Percentiles rank a stretch among this genome's conserved stretches.
phyloP scores from a whole-genome alignment of 1,284 basidiomycete species.

The Pyrrhoderma lamaoense region DNA sequence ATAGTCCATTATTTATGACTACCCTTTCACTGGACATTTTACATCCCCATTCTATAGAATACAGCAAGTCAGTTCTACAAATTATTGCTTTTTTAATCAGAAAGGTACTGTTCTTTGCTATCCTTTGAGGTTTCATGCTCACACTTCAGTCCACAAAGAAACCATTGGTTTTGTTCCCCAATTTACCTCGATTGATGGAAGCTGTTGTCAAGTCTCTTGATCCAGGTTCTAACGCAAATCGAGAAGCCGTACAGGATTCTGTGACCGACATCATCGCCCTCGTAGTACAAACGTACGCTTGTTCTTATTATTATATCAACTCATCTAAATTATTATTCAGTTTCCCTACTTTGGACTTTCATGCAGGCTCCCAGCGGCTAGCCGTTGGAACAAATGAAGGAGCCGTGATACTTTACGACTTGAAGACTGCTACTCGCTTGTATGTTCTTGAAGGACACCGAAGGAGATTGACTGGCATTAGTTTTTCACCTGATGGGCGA shows the following conservation, averaged over 20 bases:
- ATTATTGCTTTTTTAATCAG: constrained; percentile 91
- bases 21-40: constrained; percentile 89
- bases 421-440: constrained; percentile 90
- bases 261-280: constrained; percentile 91
- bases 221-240: constrained; percentile 75
- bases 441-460: constrained; percentile 93
- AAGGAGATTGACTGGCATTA: constrained; percentile 69
- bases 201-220: constrained; percentile 96
- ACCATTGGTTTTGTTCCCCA: constrained; percentile 80
- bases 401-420: constrained; percentile 91
- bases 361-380: constrained; percentile 77
- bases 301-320: neutral
- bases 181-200: constrained; percentile 84
- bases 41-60: constrained; percentile 68
- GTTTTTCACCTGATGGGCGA: constrained; percentile 89
- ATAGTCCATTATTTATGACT: constrained; percentile 92
- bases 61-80: constrained; percentile 86
- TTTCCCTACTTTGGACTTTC: constrained; percentile 90
- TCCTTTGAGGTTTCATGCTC: neutral
- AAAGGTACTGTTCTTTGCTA: constrained; percentile 44
- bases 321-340: constrained; percentile 33
- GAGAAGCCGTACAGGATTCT: constrained; percentile 84
- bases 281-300: constrained; percentile 75
- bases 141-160: constrained; percentile 49
- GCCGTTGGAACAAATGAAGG: constrained; percentile 94